Percentiles rank a stretch among this genome's conserved stretches.
phyloP scores from a whole-genome alignment of 2,329 filamentous ascomycete genomes.

The Pseudohalonectria lignicola region DNA sequence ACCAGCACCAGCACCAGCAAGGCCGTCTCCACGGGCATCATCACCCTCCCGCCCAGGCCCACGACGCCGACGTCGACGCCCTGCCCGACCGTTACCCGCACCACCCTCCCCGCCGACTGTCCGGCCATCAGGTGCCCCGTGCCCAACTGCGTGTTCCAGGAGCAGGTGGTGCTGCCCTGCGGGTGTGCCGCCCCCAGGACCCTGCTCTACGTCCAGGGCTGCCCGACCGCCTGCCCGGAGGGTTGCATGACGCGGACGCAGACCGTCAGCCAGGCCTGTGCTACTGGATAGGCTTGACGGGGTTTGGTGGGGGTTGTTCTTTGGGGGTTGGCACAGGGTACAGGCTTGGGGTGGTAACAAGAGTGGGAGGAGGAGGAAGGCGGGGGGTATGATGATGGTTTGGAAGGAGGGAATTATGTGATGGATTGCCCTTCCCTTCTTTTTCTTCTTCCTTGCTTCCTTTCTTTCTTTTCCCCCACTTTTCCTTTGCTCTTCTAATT shows the following conservation, averaged over 20 bases:
- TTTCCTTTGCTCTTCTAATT: no score
- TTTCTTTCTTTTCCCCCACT: no score
- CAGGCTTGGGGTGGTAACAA: no score
- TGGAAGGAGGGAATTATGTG: no score
- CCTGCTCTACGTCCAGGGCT: slow-evolving; percentile 21
- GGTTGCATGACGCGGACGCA: slow-evolving; percentile 20
- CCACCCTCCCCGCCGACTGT: slow-evolving; percentile 20
- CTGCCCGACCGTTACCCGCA: slow-evolving; percentile 22
- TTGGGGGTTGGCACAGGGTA: no score
- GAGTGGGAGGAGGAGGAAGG: no score
- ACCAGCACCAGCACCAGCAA: slow-evolving; percentile 10
- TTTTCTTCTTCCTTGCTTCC: no score
- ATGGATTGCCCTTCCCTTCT: no score
- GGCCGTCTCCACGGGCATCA: slow-evolving; percentile 14
- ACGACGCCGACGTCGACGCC: slow-evolving; percentile 7
- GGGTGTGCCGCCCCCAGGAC: slow-evolving; percentile 19
- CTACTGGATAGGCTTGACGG: no score
- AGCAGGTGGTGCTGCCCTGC: slow-evolving; percentile 20
- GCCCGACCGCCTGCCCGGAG: slow-evolving; percentile 18
- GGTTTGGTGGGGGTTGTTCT: no score
- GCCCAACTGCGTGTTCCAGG: slow-evolving; percentile 19
- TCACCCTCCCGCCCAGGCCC: slow-evolving; percentile 8
- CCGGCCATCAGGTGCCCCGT: slow-evolving; percentile 21
- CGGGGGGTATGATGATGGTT: no score
- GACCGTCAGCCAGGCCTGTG: slow-evolving; percentile 14